Evolutionary conservation across 129 eudicot genomes (phyloP).

Genomic region (Saposhnikovia divaricata): DNA sequence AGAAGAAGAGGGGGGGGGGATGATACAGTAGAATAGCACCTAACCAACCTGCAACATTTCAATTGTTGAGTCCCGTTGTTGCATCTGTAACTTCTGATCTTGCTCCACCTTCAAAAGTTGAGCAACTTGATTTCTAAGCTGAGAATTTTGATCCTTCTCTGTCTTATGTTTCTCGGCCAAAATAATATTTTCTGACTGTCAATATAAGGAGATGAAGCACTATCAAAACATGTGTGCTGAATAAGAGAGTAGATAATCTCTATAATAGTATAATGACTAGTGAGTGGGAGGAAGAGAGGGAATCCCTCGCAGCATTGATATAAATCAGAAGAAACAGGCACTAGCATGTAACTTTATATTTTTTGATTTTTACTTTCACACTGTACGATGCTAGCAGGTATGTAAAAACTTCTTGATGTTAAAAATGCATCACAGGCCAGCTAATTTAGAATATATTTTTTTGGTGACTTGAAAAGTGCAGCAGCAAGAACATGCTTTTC

Average conservation of each 20-base stretch:
- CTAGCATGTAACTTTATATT: not conserved
- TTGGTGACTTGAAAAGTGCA: not conserved
- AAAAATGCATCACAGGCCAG: not conserved
- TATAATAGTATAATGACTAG: not conserved
- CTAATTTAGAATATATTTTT: not conserved
- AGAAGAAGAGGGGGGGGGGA: not conserved
- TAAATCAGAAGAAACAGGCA: not conserved
- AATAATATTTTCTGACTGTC: slow-evolving; percentile 70
- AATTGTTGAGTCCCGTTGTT: slow-evolving; percentile 67
- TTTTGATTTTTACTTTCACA: not conserved
- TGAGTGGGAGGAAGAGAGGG: not conserved
- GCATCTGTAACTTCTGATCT: slow-evolving; percentile 66
- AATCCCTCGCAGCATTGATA: not conserved
- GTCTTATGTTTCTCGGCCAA: slow-evolving; percentile 66
- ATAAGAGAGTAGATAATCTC: not conserved
- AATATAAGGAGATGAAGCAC: slow-evolving; percentile 10
- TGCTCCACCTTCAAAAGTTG: slow-evolving; percentile 64
- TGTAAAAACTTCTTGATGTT: not conserved
- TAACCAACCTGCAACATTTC: slow-evolving; percentile 68
- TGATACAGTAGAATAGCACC: not conserved
- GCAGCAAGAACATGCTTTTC: not conserved
- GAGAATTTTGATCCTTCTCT: slow-evolving; percentile 83
- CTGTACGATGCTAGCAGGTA: not conserved
- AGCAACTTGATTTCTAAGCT: slow-evolving; percentile 71
- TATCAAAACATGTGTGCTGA: not conserved